These are phyloP conservation scores for Xylaria sp. DNA, from an alignment of 2,329 filamentous ascomycete species.

Conservation along the genomic window DNA sequence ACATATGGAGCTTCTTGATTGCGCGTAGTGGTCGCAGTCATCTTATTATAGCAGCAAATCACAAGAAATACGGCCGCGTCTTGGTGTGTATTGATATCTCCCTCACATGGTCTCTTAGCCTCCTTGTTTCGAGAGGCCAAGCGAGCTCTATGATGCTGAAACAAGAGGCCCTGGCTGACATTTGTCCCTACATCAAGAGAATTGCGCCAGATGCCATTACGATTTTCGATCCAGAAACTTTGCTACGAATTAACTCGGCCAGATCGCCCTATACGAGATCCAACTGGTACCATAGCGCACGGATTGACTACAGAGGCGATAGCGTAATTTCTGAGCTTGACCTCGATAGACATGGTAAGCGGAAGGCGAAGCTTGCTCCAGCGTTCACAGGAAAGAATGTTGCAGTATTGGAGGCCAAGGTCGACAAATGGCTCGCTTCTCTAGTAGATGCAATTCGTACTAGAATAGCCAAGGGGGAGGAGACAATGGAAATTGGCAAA, in stretches of 20 bases:
- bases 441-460: constrained; percentile 38
- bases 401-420: constrained; percentile 42
- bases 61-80: constrained; percentile 44
- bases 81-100: constrained; percentile 11
- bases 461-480: constrained; percentile 33
- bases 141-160: not conserved
- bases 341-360: constrained; percentile 41
- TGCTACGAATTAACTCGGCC: constrained; percentile 43
- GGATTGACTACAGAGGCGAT: constrained; percentile 43
- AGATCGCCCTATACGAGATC: constrained; percentile 44
- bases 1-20: constrained; percentile 41
- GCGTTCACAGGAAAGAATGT: constrained; percentile 45
- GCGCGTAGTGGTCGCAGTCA: constrained; percentile 36
- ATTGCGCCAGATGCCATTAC: constrained; percentile 45
- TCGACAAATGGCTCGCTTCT: constrained; percentile 39
- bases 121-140: not conserved
- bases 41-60: constrained; percentile 30
- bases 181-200: constrained; percentile 15
- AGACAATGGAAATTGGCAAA: constrained; percentile 40
- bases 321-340: constrained; percentile 41
- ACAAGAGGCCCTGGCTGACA: not conserved
- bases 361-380: constrained; percentile 43
- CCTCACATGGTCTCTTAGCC: not conserved
- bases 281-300: constrained; percentile 42
- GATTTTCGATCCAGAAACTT: constrained; percentile 42